A percentile compares a stretch with the other conserved stretches of the same genome.
Evolutionary conservation across 176 grass and related monocot genomes (phyloP).

Genomic region (Luzula sylvatica): DNA sequence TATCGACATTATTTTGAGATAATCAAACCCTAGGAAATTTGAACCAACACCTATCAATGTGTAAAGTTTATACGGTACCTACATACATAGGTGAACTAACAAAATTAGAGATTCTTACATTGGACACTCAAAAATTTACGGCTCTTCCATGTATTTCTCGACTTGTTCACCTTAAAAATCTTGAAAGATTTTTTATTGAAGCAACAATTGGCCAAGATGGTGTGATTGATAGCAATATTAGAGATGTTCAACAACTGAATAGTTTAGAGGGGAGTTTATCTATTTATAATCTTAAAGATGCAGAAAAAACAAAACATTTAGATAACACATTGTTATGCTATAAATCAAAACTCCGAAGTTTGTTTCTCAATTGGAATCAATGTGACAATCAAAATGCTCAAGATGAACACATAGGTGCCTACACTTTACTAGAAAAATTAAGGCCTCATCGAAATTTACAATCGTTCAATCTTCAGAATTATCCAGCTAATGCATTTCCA

Average conservation of each 20-base stretch:
- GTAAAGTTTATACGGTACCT: constrained; percentile 1
- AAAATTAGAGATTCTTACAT: constrained; percentile 14
- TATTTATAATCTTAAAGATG: constrained; percentile 17
- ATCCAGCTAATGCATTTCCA: constrained; percentile 2
- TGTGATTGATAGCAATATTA: constrained; percentile 3
- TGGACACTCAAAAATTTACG: not conserved
- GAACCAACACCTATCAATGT: not conserved
- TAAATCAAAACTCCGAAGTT: not conserved
- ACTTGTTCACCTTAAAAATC: not conserved
- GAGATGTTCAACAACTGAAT: not conserved
- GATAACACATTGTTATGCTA: constrained; percentile 2
- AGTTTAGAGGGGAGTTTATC: not conserved
- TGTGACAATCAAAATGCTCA: not conserved
- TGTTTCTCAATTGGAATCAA: constrained; percentile 11
- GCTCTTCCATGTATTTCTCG: not conserved
- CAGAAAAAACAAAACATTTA: not conserved
- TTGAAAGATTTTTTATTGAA: not conserved
- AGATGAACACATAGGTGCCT: not conserved
- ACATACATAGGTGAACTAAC: not conserved
- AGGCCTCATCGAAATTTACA: constrained; percentile 13
- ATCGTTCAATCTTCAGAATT: not conserved
- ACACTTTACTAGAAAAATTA: not conserved
- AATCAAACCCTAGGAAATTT: too few relatives aligned
- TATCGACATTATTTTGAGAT: too few relatives aligned
- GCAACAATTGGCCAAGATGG: not conserved